Percentiles rank a stretch among this genome's conserved stretches.
These are phyloP conservation scores for Boletus edulis DNA, from an alignment of 768 basidiomycete genomes.

Conservation along the genomic window DNA sequence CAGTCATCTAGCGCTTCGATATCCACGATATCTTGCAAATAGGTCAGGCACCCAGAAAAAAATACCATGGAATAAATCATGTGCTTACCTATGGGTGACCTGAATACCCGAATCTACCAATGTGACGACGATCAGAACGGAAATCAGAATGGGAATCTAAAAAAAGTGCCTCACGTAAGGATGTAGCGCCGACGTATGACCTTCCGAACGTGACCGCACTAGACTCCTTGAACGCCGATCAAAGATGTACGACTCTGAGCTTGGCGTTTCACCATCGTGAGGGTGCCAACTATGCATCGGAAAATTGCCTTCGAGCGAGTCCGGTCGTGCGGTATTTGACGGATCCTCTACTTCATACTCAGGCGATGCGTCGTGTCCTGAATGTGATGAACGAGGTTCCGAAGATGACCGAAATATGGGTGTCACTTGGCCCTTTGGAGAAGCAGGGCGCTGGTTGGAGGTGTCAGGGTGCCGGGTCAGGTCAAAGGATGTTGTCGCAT, in stretches of 20 bases:
- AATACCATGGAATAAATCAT: not conserved
- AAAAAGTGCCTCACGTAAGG: slow-evolving; percentile 27
- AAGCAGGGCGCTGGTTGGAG: slow-evolving; percentile 11
- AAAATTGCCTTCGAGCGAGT: slow-evolving; percentile 23
- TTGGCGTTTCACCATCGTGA: slow-evolving; percentile 9
- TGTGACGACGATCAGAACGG: slow-evolving; percentile 7
- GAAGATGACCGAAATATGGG: slow-evolving; percentile 21
- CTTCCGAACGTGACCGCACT: slow-evolving; percentile 32
- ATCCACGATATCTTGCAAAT: slow-evolving; percentile 29
- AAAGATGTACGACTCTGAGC: slow-evolving; percentile 25
- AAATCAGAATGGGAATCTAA: not conserved
- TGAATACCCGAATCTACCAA: slow-evolving; percentile 28
- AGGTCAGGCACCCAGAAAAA: not conserved
- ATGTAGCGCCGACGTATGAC: slow-evolving; percentile 22
- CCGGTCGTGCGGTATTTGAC: slow-evolving; percentile 4
- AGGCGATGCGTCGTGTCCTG: slow-evolving; percentile 34
- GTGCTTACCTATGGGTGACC: slow-evolving; percentile 32
- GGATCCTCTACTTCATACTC: slow-evolving; percentile 40
- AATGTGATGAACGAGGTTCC: slow-evolving; percentile 17
- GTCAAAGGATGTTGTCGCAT: slow-evolving; percentile 24
- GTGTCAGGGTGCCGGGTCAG: slow-evolving; percentile 9
- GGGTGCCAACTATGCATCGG: slow-evolving; percentile 25
- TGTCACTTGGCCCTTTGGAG: slow-evolving; percentile 24
- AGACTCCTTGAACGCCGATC: slow-evolving; percentile 27
- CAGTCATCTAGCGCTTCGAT: slow-evolving; percentile 23